A percentile compares a stretch with the other conserved stretches of the same genome.
phyloP scores from a whole-genome alignment of 1,139 yeast species.

The Nakaseomyces delphensis region DNA sequence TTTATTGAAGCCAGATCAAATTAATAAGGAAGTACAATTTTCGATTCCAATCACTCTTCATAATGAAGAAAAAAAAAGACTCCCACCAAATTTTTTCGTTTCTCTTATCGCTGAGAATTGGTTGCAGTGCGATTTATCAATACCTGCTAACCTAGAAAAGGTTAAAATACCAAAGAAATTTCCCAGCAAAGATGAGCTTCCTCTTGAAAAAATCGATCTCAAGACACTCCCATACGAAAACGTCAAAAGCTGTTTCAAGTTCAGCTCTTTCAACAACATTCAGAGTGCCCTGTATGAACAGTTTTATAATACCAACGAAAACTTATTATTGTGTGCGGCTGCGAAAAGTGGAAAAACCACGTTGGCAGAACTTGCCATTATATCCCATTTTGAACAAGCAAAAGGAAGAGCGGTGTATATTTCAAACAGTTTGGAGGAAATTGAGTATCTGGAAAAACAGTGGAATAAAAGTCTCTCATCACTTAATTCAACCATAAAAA shows the following conservation, averaged over 20 bases:
- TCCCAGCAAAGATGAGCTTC: slow-evolving; percentile 48
- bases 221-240: slow-evolving; percentile 42
- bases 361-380: slow-evolving; percentile 63
- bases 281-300: slow-evolving; percentile 65
- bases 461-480: slow-evolving; percentile 47
- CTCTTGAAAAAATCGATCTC: slow-evolving; percentile 41
- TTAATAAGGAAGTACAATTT: slow-evolving; percentile 46
- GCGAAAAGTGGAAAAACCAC: slow-evolving; percentile 71
- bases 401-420: slow-evolving; percentile 62
- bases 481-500: slow-evolving; percentile 41
- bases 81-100: slow-evolving; percentile 72
- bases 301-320: slow-evolving; percentile 51
- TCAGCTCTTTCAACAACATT: slow-evolving; percentile 52
- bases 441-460: slow-evolving; percentile 38
- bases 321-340: slow-evolving; percentile 57
- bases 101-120: slow-evolving; percentile 72
- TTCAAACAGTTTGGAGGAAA: slow-evolving; percentile 48
- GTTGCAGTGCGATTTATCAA: slow-evolving; percentile 64
- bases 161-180: slow-evolving; percentile 60
- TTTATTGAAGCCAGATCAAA: slow-evolving; percentile 41
- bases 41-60: slow-evolving; percentile 55
- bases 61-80: slow-evolving; percentile 35
- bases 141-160: slow-evolving; percentile 51
- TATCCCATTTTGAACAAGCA: slow-evolving; percentile 60
- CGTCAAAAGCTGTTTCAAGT: slow-evolving; percentile 19